phyloP scores from a whole-genome alignment of 352 stramenopile genomes.

The Phytophthora pinifolia region DNA sequence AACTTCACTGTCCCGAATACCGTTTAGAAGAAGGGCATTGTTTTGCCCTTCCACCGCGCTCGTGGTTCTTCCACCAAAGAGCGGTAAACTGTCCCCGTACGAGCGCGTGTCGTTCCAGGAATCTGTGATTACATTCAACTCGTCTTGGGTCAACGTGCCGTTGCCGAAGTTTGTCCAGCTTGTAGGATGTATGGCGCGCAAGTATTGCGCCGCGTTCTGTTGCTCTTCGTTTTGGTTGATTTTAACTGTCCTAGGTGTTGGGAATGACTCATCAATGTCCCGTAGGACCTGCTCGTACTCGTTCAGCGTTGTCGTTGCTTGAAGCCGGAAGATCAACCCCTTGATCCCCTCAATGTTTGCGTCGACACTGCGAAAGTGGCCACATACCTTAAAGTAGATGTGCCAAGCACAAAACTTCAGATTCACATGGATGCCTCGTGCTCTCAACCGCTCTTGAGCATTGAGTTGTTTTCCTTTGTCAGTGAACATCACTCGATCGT shows the following conservation, averaged over 20 bases:
- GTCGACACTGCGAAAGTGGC: slow-evolving; percentile 6
- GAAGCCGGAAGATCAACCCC: background rate
- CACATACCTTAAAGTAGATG: slow-evolving; percentile 19
- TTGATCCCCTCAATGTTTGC: slow-evolving; percentile 4
- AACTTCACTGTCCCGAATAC: slow-evolving; percentile 7
- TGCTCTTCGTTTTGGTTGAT: background rate
- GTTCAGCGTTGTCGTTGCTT: slow-evolving; percentile 1
- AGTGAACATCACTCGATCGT: background rate
- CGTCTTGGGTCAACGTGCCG: background rate
- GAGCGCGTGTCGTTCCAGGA: background rate
- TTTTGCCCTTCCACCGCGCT: slow-evolving; percentile 10
- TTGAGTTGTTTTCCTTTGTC: slow-evolving; percentile 14
- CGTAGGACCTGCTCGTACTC: background rate
- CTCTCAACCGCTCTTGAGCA: background rate
- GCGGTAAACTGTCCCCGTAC: background rate
- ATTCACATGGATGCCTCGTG: background rate
- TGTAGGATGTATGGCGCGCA: slow-evolving; percentile 7
- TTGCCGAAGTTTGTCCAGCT: slow-evolving; percentile 16
- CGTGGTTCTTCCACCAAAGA: slow-evolving; percentile 10
- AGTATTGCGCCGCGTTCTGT: background rate
- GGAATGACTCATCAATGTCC: background rate
- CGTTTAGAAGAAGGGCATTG: background rate
- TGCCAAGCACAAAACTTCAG: slow-evolving; percentile 9
- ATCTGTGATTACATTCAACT: background rate
- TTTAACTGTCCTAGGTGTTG: background rate